A percentile compares a stretch with the other conserved stretches of the same genome.
Conservation (phyloP, 2,329 filamentous ascomycete species). For the Atkinsonella texensis region DNA sequence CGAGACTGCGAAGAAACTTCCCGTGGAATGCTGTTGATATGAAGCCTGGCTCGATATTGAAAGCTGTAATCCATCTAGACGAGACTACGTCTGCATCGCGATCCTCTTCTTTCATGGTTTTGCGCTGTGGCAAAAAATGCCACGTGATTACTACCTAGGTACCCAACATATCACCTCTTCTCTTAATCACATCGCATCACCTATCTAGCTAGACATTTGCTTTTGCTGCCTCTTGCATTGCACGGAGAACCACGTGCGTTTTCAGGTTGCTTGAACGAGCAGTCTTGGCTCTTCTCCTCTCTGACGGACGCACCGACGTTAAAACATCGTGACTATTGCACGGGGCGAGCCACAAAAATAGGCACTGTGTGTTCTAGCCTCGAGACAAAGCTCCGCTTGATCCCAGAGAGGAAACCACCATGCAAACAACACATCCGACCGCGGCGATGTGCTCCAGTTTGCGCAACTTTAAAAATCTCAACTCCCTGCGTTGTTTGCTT, state of each 20-base stretch:
- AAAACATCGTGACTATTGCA: background rate
- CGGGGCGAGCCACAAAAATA: background rate
- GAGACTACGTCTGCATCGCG: background rate
- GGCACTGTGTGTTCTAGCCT: slow-evolving; percentile 2
- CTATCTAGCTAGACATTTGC: background rate
- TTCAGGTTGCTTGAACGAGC: background rate
- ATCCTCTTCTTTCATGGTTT: background rate
- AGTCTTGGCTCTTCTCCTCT: background rate
- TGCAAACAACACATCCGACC: slow-evolving; percentile 3
- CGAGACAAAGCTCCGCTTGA: background rate
- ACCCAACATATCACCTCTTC: background rate
- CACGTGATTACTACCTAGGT: background rate
- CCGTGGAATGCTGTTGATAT: background rate
- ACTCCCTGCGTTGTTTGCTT: background rate
- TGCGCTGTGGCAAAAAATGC: background rate
- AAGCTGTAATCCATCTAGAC: background rate
- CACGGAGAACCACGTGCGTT: background rate
- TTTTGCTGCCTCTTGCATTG: background rate
- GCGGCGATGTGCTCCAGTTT: background rate
- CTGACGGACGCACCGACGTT: background rate
- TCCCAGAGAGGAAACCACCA: slow-evolving; percentile 1
- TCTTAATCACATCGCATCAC: background rate
- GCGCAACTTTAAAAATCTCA: background rate
- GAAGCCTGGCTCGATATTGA: background rate
- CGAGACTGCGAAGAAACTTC: background rate